A percentile compares a stretch with the other conserved stretches of the same genome.
Conservation (phyloP, 1,284 basidiomycete genomes). For the Trametes hirsuta region DNA sequence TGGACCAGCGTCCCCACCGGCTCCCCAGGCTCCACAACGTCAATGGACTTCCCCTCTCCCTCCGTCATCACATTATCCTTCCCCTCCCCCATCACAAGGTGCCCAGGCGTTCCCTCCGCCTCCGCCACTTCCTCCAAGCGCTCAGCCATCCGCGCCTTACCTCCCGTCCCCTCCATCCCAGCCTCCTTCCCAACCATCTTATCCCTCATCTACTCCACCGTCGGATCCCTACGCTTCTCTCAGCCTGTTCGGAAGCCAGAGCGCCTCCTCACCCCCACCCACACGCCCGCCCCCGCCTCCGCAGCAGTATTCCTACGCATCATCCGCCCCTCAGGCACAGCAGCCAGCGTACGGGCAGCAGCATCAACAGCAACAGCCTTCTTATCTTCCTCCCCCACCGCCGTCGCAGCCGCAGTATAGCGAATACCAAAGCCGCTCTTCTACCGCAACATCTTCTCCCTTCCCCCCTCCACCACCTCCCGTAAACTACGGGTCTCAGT, state of each 20-base stretch:
- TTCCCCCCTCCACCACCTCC: slow-evolving; percentile 42
- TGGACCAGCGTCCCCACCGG: slow-evolving; percentile 41
- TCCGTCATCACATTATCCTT: slow-evolving; percentile 31
- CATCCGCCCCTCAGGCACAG: slow-evolving; percentile 2
- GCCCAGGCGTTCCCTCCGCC: slow-evolving; percentile 33
- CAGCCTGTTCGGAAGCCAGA: slow-evolving; percentile 42
- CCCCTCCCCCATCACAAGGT: slow-evolving; percentile 28
- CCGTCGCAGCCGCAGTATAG: slow-evolving; percentile 34
- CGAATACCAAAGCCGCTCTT: slow-evolving; percentile 22
- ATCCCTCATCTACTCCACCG: slow-evolving; percentile 34
- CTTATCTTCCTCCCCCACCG: slow-evolving; percentile 39
- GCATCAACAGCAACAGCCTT: slow-evolving; percentile 32
- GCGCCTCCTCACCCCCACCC: slow-evolving; percentile 26
- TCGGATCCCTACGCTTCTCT: slow-evolving; percentile 59
- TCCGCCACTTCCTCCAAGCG: slow-evolving; percentile 17
- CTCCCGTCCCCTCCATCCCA: slow-evolving; percentile 43
- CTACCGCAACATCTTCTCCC: slow-evolving; percentile 14
- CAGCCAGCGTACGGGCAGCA: slow-evolving; percentile 11
- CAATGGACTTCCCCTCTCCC: slow-evolving; percentile 30
- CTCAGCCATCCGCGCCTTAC: slow-evolving; percentile 24
- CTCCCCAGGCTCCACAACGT: slow-evolving; percentile 31
- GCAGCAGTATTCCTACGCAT: slow-evolving; percentile 23
- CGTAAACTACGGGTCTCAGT: slow-evolving; percentile 35
- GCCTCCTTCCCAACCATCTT: slow-evolving; percentile 37
- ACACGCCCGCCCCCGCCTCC: slow-evolving; percentile 38